phyloP scores from a whole-genome alignment of 345 rosid species.

The Boechera divaricarpa region DNA sequence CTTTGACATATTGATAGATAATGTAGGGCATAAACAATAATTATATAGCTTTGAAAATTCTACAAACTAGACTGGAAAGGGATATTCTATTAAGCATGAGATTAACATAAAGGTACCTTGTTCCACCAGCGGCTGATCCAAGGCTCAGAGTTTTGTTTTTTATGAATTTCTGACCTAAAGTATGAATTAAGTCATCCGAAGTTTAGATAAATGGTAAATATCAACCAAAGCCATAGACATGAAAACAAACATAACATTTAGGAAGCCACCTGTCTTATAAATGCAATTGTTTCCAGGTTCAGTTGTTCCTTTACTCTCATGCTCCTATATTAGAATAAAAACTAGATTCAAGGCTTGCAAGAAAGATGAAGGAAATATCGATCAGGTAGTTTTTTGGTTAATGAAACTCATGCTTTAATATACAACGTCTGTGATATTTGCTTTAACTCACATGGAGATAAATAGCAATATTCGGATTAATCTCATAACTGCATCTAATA shows the following conservation, averaged over 20 bases:
- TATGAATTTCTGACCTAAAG: slow-evolving; percentile 44
- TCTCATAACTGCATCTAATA: slow-evolving; percentile 13
- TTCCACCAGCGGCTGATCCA: slow-evolving; percentile 42
- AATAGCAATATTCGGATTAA: neutral
- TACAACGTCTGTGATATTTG: slow-evolving; percentile 7
- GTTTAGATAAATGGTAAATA: slow-evolving; percentile 40
- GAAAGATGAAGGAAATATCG: slow-evolving; percentile 25
- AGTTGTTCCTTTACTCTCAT: slow-evolving; percentile 40
- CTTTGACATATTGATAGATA: slow-evolving; percentile 11
- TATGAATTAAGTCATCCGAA: slow-evolving; percentile 35
- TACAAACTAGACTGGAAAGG: slow-evolving; percentile 13
- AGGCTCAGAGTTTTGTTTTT: slow-evolving; percentile 47
- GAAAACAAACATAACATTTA: slow-evolving; percentile 29
- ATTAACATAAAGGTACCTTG: slow-evolving; percentile 54
- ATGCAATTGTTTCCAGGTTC: slow-evolving; percentile 37
- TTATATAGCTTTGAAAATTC: neutral
- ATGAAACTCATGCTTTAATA: slow-evolving; percentile 12
- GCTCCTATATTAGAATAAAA: slow-evolving; percentile 50
- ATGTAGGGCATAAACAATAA: neutral
- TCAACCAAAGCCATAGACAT: slow-evolving; percentile 28
- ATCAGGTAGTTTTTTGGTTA: neutral
- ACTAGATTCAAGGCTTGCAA: slow-evolving; percentile 22
- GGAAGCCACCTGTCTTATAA: slow-evolving; percentile 57
- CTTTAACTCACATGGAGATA: neutral
- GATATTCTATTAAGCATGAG: slow-evolving; percentile 7